Evolutionary conservation across 2,329 filamentous ascomycete species (phyloP).

Genomic region (Cladobotryum mycophilum): DNA sequence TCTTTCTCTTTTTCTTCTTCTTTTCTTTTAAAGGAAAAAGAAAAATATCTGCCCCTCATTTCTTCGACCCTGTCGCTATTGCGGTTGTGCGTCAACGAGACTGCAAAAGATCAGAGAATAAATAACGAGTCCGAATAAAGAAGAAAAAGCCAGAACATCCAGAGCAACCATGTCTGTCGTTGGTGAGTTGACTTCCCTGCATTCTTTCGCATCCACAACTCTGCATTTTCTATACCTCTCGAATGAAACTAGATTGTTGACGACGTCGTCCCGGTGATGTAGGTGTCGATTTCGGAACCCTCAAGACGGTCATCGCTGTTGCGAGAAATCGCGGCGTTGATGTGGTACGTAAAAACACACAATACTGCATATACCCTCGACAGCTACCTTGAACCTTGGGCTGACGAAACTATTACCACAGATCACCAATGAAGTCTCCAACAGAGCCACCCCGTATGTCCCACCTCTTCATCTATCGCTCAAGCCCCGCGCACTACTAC

Average conservation of each 20-base stretch:
- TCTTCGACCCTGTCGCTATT: constrained; percentile 1
- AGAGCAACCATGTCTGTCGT: constrained; percentile 13
- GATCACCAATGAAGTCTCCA: constrained; percentile 99
- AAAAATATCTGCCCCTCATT: constrained; percentile 8
- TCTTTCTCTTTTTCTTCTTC: too few species aligned
- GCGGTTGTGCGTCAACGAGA: neutral
- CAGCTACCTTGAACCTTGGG: neutral
- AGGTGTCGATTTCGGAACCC: constrained; percentile 91
- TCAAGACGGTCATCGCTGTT: constrained; percentile 96
- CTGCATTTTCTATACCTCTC: neutral
- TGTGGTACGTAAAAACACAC: constrained; percentile 64
- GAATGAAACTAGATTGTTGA: neutral
- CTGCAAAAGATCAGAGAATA: too few species aligned
- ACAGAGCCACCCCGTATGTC: constrained; percentile 93
- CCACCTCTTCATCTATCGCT: constrained; percentile 2
- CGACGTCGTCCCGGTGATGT: neutral
- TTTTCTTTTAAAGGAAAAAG: too few species aligned
- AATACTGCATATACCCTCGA: neutral
- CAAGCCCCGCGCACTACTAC: constrained; percentile 7
- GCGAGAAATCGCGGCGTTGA: constrained; percentile 98
- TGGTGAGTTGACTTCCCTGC: constrained; percentile 6
- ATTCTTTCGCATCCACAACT: too few species aligned
- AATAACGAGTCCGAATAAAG: neutral
- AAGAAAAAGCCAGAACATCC: neutral
- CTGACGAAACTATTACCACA: constrained; percentile 33